Conservation (phyloP, 352 stramenopile species). For the Phytophthora cactorum region DNA sequence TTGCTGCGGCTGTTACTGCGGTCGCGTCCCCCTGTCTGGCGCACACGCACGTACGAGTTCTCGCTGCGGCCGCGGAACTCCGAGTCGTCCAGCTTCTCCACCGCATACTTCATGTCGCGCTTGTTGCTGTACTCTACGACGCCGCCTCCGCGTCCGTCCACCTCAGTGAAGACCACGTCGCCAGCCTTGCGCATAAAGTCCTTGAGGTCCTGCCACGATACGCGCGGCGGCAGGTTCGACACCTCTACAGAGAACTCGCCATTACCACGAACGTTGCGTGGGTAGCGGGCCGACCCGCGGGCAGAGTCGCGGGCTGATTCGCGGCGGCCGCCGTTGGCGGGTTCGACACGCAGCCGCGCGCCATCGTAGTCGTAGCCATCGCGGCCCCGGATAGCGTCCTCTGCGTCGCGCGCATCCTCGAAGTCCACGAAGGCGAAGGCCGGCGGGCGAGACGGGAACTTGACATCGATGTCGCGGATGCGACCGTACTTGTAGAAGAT, state of each 20-base stretch:
- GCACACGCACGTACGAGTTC: constrained; percentile 60
- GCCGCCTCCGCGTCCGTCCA: constrained; percentile 70
- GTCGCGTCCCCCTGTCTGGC: constrained; percentile 21
- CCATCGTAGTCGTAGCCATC: constrained; percentile 71
- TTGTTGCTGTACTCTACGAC: constrained; percentile 75
- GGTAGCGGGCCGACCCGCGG: constrained; percentile 35
- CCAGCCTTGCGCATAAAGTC: constrained; percentile 69
- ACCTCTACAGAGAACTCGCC: constrained; percentile 66
- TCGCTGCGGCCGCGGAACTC: constrained; percentile 64
- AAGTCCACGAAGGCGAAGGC: constrained; percentile 82
- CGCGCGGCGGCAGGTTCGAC: constrained; percentile 55
- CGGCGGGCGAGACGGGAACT: constrained; percentile 66
- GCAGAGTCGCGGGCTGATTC: constrained; percentile 18
- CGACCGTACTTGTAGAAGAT: constrained; percentile 80
- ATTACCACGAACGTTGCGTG: constrained; percentile 56
- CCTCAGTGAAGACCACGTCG: constrained; percentile 73
- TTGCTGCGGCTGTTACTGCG: constrained; percentile 46
- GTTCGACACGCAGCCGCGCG: constrained; percentile 60
- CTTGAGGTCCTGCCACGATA: constrained; percentile 78
- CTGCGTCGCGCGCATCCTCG: constrained; percentile 68
- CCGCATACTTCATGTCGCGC: constrained; percentile 71
- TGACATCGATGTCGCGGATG: constrained; percentile 71
- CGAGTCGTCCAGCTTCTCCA: constrained; percentile 71
- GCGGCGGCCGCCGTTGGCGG: constrained; percentile 46
- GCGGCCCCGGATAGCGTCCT: constrained; percentile 62